phyloP scores from a whole-genome alignment of 2,329 filamentous ascomycete species.

The Aplosporella prunicola region DNA sequence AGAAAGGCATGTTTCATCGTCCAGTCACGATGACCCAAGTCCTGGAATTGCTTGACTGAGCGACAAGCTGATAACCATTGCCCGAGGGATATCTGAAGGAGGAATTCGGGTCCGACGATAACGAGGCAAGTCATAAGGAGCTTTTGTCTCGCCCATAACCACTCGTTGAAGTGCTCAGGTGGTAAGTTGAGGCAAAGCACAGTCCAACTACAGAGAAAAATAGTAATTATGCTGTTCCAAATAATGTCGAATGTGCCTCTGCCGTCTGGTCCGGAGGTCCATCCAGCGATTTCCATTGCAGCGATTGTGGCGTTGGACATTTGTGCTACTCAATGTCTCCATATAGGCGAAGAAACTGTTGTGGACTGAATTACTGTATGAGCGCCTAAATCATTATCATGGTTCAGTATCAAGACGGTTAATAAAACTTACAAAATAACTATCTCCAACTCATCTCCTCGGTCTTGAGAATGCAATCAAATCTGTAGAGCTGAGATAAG shows the following conservation, averaged over 20 bases:
- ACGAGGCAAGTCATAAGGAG: conserved; percentile 26
- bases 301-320: no score
- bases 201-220: conserved; percentile 21
- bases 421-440: no score
- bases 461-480: no score
- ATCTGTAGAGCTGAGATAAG: no score
- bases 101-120: conserved; percentile 30
- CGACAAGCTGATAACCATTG: not conserved
- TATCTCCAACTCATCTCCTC: no score
- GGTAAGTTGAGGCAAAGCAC: conserved; percentile 32
- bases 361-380: no score
- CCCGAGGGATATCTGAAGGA: conserved; percentile 26
- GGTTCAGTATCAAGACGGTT: no score
- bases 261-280: not conserved
- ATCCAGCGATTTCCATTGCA: not conserved
- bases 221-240: not conserved
- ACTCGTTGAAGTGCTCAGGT: conserved; percentile 21
- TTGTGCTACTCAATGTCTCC: no score
- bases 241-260: conserved; percentile 1
- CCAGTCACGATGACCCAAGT: conserved; percentile 21
- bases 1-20: conserved; percentile 33
- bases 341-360: no score
- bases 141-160: conserved; percentile 23
- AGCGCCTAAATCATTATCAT: no score
- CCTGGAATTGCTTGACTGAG: conserved; percentile 12